A percentile compares a stretch with the other conserved stretches of the same genome.
Evolutionary conservation across 2,329 filamentous ascomycete genomes (phyloP).

Genomic region (Colletotrichum sp.): DNA sequence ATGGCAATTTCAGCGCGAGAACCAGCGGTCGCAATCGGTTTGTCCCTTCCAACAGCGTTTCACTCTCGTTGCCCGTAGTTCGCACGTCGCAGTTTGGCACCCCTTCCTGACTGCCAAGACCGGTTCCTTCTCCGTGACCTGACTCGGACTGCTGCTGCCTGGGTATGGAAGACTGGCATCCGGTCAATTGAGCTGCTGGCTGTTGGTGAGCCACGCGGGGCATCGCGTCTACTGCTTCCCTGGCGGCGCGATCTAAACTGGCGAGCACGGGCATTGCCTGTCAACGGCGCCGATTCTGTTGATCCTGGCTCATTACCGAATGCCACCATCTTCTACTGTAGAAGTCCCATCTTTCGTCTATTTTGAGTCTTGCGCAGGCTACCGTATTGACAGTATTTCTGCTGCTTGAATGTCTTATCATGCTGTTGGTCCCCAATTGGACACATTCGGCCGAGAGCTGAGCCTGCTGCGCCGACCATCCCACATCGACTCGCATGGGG

Average conservation of each 20-base stretch:
- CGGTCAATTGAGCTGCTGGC: neutral
- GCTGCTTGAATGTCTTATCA: neutral
- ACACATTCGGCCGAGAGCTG: neutral
- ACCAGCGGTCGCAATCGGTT: neutral
- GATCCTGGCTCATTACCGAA: neutral
- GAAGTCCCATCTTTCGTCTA: neutral
- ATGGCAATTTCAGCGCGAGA: neutral
- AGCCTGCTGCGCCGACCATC: neutral
- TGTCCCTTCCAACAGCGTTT: neutral
- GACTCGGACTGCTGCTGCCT: neutral
- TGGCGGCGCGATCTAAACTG: neutral
- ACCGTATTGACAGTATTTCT: fast-evolving
- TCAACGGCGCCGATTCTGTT: neutral
- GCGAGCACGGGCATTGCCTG: neutral
- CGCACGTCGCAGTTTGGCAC: neutral
- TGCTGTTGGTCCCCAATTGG: neutral
- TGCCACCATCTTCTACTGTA: neutral
- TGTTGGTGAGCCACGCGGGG: neutral
- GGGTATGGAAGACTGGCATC: neutral
- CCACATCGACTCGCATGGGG: neutral
- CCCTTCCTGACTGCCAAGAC: neutral
- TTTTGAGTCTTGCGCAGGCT: neutral
- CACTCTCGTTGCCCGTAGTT: neutral
- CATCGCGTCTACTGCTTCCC: fast-evolving
- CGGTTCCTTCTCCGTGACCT: neutral